Evolutionary conservation across 768 basidiomycete species (phyloP).

Genomic region (Russula lepida): DNA sequence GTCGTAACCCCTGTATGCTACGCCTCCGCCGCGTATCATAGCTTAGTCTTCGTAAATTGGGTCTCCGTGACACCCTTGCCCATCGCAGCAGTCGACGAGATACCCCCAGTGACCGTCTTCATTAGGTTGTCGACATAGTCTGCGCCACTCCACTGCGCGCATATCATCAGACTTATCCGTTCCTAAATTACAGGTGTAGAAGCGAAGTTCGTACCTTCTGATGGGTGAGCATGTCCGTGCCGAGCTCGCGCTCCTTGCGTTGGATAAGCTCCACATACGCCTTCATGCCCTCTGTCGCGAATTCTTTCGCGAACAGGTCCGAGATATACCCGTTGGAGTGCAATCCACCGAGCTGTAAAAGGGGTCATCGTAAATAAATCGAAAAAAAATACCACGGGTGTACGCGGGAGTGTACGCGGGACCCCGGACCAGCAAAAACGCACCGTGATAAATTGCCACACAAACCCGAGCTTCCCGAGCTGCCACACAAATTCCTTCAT

Average conservation of each 20-base stretch:
- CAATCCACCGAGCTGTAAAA: conserved; percentile 75
- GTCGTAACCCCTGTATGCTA: too few species aligned
- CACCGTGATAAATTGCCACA: conserved; percentile 99
- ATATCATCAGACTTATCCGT: conserved; percentile 23
- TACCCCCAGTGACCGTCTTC: conserved; percentile 95
- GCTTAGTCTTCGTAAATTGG: conserved; percentile 55
- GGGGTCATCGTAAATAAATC: not conserved
- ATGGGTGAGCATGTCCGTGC: conserved; percentile 94
- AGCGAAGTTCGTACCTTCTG: conserved; percentile 91
- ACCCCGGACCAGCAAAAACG: conserved; percentile 26
- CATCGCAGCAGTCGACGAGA: conserved; percentile 99
- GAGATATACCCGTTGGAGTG: conserved; percentile 98
- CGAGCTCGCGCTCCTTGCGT: conserved; percentile 84
- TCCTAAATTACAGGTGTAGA: too few species aligned
- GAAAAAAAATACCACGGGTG: not conserved
- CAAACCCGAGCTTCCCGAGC: conserved; percentile 90
- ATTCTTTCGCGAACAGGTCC: conserved; percentile 83
- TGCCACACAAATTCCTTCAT: conserved; percentile 91
- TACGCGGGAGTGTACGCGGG: not conserved
- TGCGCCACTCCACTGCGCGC: conserved; percentile 80
- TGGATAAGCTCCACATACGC: conserved; percentile 96
- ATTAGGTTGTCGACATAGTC: conserved; percentile 87
- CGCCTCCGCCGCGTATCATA: conserved; percentile 27
- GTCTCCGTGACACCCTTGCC: conserved; percentile 90
- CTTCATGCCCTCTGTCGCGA: conserved; percentile 95